Evolutionary conservation across 2,329 filamentous ascomycete genomes (phyloP), one percentile per base, ranked within the genome.

Genomic region (Juglanconis juglandina): DNA sequence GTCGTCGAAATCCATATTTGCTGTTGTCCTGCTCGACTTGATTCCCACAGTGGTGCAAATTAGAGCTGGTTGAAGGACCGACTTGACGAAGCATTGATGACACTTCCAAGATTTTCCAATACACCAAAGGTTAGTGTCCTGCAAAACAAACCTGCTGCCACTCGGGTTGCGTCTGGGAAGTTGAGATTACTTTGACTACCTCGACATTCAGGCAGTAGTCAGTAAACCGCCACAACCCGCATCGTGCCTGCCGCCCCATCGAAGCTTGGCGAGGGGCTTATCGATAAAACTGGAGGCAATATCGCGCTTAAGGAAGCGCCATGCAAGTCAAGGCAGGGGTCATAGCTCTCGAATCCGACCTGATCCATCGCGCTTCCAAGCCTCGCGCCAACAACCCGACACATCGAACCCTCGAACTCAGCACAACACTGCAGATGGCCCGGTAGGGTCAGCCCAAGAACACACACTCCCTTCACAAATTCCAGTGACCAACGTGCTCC

Each of bases 1-100:
- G 61, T 88, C 88, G 64, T 89, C 86, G 56, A 81, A 76, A 66
- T 88, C 80, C 83, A 90, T 88, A 41, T 61, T 74, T 48, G 46
- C 10, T 11, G 11, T 32, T 3, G 24, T 30, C 24, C 5, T 48
- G 17, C 4, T 13, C 5, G 6, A n/a, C 13, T 46, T n/a, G 13
- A 17, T 46, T 7, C 42, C 13, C 7, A 4, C 8, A 46, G n/a
- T 3, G 13, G 4, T 9, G 42, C 17, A 17, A 4, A 46, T 7
- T 13, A 7, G 8, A 46, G 17, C 7, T 24, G 5, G 39, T 13
- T 4, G 39, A 42, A 5, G 39, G 39, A 14, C 10, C 10, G 39
- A 10, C 10, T 42, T 2, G 39, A 13, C 4, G n/a, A 9, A 13
- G 4, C 39, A 9, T 7, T 9, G 39, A 42, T 24, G 24, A 24